These are phyloP conservation scores for Microthyrium microscopicum DNA, from an alignment of 2,329 filamentous ascomycete genomes.

Conservation along the genomic window DNA sequence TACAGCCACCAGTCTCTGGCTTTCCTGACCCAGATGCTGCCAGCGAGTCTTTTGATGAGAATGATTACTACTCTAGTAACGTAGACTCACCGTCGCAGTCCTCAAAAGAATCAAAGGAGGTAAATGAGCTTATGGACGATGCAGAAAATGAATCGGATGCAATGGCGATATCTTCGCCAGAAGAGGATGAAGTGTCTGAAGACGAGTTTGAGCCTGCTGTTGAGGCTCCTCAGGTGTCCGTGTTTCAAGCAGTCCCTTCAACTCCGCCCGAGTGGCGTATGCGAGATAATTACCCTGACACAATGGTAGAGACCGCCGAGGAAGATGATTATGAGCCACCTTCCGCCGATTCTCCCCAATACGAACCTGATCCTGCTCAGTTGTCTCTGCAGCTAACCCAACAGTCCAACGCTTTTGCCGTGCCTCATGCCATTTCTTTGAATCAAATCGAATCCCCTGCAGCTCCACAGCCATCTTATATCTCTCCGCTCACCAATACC, in stretches of 20 bases:
- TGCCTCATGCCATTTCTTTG: slow-evolving; percentile 40
- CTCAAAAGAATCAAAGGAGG: no score
- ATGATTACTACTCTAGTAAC: slow-evolving; percentile 91
- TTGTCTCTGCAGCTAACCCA: neutral
- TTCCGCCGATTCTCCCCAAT: neutral
- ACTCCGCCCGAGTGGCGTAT: slow-evolving; percentile 1
- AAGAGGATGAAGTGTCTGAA: slow-evolving; percentile 5
- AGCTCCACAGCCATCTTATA: slow-evolving; percentile 60
- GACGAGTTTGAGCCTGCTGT: slow-evolving; percentile 5
- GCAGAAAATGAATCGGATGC: slow-evolving; percentile 5
- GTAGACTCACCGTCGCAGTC: no score
- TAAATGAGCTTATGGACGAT: no score
- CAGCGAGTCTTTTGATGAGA: slow-evolving; percentile 78
- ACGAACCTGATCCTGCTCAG: slow-evolving; percentile 1
- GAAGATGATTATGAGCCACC: slow-evolving; percentile 20
- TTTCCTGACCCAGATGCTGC: slow-evolving; percentile 37
- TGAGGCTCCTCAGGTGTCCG: no score
- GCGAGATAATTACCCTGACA: neutral
- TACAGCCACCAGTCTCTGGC: slow-evolving; percentile 37
- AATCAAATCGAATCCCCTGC: slow-evolving; percentile 57
- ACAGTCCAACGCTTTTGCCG: neutral
- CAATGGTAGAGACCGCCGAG: slow-evolving; percentile 14
- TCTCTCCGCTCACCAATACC: slow-evolving; percentile 35
- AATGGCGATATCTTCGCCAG: slow-evolving; percentile 3
- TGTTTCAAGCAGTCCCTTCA: no score